phyloP scores from a whole-genome alignment of 495 filamentous ascomycete species.

The Neurospora discreta region DNA sequence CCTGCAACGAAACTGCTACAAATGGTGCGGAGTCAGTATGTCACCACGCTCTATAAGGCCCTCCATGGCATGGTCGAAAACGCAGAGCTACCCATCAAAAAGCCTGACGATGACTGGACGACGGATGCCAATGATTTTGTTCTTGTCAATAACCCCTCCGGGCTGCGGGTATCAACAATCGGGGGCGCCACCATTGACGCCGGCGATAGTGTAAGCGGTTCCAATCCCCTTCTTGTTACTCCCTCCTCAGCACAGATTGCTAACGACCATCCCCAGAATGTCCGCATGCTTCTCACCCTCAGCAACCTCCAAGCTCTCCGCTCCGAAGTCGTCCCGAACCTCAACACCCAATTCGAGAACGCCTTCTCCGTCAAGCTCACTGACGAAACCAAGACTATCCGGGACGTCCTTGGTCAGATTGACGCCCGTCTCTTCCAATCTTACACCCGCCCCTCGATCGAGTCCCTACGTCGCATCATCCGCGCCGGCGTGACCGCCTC shows the following conservation, averaged over 20 bases:
- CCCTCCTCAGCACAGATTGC: not conserved
- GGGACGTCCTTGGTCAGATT: conserved; percentile 80
- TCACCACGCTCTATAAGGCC: conserved; percentile 82
- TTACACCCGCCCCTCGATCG: conserved; percentile 67
- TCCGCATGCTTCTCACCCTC: conserved; percentile 85
- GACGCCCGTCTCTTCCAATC: conserved; percentile 81
- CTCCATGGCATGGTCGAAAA: conserved; percentile 93
- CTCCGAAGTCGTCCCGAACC: conserved; percentile 62
- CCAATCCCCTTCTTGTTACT: not conserved
- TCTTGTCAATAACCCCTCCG: conserved; percentile 7
- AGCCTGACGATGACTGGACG: conserved; percentile 46
- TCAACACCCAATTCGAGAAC: conserved; percentile 80
- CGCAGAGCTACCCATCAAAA: conserved; percentile 59
- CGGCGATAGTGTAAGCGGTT: conserved; percentile 51
- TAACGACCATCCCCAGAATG: conserved; percentile 47
- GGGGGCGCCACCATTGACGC: conserved; percentile 51
- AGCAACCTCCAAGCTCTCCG: conserved; percentile 77
- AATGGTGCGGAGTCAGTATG: conserved; percentile 77
- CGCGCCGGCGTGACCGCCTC: conserved; percentile 55
- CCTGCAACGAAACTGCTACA: conserved; percentile 75
- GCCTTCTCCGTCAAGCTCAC: conserved; percentile 83
- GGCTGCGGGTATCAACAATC: conserved; percentile 18
- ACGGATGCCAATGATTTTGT: conserved; percentile 36
- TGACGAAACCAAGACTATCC: conserved; percentile 80
- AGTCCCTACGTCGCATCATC: conserved; percentile 51